phyloP scores from a whole-genome alignment of 192 early-diverging fungal genomes.

The Backusella australiensis region DNA sequence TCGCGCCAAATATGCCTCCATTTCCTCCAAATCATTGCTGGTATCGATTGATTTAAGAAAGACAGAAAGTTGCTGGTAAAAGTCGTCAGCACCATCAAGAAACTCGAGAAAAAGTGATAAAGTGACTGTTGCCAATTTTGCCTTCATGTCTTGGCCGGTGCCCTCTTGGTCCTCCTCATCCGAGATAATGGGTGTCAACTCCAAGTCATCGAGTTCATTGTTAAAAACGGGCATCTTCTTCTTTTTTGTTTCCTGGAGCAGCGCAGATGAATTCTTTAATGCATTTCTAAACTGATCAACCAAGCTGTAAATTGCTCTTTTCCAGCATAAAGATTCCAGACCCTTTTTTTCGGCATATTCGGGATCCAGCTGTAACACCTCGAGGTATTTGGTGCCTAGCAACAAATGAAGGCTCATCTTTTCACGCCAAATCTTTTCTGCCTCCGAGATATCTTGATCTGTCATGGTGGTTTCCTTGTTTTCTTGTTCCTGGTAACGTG shows the following conservation, averaged over 20 bases:
- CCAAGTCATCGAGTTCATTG: constrained; percentile 6
- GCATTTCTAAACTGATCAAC: constrained; percentile 52
- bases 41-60: constrained; percentile 35
- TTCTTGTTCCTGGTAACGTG: neutral
- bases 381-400: constrained; percentile 42
- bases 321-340: constrained; percentile 56
- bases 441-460: neutral
- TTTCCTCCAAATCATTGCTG: neutral
- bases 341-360: constrained; percentile 50
- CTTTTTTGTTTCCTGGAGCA: neutral
- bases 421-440: constrained; percentile 21
- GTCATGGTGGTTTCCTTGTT: neutral
- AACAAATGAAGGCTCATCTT: constrained; percentile 33
- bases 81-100: constrained; percentile 42
- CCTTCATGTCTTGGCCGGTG: neutral
- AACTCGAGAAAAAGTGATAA: constrained; percentile 41
- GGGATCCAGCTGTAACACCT: constrained; percentile 43
- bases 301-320: constrained; percentile 48
- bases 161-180: neutral
- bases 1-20: neutral
- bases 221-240: neutral
- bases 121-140: constrained; percentile 16
- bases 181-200: constrained; percentile 24
- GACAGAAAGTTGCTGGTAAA: constrained; percentile 40
- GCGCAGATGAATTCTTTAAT: constrained; percentile 15